Base-by-base conservation (phyloP, 2,329 filamentous ascomycete genomes). In the Pseudohalonectria lignicola region DNA sequence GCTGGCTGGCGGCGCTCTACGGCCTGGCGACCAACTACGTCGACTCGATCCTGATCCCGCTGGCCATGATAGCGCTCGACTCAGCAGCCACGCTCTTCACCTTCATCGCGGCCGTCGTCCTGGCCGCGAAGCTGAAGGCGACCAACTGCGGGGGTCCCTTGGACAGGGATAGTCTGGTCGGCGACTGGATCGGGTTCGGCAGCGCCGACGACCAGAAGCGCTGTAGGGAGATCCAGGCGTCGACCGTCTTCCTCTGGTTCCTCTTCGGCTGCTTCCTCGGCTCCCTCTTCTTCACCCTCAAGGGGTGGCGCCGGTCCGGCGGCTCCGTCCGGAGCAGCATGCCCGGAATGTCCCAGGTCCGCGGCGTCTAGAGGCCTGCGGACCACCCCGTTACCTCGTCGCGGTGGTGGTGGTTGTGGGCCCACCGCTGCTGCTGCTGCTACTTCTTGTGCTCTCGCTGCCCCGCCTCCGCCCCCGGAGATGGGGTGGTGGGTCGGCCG, bases 241-340 rank as follows among this genome's bases (percentile, higher is more conserved):
- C 74, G 44, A 76, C 74, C 25, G 81, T 75, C 28, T 90, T 90
- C 63, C 69, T 86, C 61, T 90, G 81, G 81, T 87, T 88, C 62
- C 71, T 85, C 35, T 85, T 80, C 55, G 69, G 63, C 29, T 66
- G 71, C 19, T 82, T 80, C 51, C 61, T 65, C 20, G 76, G 64
- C 4, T 68, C 69, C 30, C 54, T 77, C 32, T 63, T 74, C 52
- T 67, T 83, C 45, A 61, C 69, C 39, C 55, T 76, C 49, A 60
- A 63, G 42, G 67, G 69, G 41, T 65, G 69, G 48, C 66, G 70
- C 33, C 67, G 75, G 30, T 60, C 66, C 39, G 59, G 62, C 37
- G 62, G 67, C 13, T 67, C 65, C 21, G 48, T 63, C 34, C 58
- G 63, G 44, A 56, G 57, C 31, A 58, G 56, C 21, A 60, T 57